Base-by-base conservation (phyloP, 129 eudicot species). In the Flaveria bidentis region DNA sequence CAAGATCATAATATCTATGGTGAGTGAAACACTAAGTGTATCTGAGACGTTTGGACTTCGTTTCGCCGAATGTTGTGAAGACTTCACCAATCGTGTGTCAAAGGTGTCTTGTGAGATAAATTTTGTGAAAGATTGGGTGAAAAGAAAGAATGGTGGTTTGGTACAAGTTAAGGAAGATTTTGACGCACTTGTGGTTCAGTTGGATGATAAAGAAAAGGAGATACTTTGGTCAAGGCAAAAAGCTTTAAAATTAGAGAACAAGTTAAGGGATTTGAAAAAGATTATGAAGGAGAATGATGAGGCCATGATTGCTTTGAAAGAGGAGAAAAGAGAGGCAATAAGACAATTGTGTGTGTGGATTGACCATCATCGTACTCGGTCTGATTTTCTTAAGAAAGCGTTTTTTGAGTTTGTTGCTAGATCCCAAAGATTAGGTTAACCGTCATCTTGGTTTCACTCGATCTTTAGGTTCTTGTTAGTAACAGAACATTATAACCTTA, bases 271-370 rank as follows among this genome's bases (percentile, higher is more conserved):
- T 46, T 46, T 86, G 49, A 86, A 90, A 86, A 88, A 86, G 68
- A 26, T 72, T 44, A 28, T 83, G 12, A 78, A 76, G 53, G 96
- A 88, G 77, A 86, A 75, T 33, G 88, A 85, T 30, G 96, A 88
- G 53, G 83, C 72, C 5, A 76, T 88, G 77, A 28, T 84, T 22
- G 76, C 63, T 41, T 62, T 93, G 58, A 76, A 78, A 36, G 91
- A 88, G 75, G 97, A 90, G 75, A 93, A 93, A 51, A 78, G 92
- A 45, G 98, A 93, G 69, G 97, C 98, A 1, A 93, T 93, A 11
- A 79, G 92, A 67, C 96, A 93, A 36, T 64, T 93, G 22, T 90
- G 97, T 74, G 83, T 93, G 18, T 87, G 87, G 92, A 88, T 87
- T 41, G 98, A 93, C 78, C 91, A 87, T 83, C 98, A 90, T 3